Evolutionary conservation across 305 asterid genomes (phyloP), one percentile per base, ranked within the genome.

Genomic region (Andrographis paniculata): DNA sequence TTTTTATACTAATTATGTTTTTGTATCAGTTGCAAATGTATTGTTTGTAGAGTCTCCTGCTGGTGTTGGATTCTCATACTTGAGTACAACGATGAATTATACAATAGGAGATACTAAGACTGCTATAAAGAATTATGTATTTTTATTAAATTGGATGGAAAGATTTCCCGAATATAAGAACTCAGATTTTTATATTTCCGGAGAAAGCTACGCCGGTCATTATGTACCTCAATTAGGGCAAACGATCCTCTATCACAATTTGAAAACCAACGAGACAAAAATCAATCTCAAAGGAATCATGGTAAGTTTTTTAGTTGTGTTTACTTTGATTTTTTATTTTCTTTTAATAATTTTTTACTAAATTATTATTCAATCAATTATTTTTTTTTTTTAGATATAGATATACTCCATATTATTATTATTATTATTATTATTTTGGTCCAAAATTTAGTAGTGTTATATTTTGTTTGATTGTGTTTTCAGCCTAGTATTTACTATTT

Each of bases 1-100:
- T n/a, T n/a, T n/a, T n/a, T n/a, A n/a, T n/a, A n/a, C n/a, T n/a
- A n/a, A n/a, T n/a, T n/a, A n/a, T n/a, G n/a, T n/a, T n/a, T n/a
- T n/a, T n/a, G n/a, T n/a, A n/a, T n/a, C 68, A 81, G 93, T 77
- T 50, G 87, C 87, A 53, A 80, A 80, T 62, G 72, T 80, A 48
- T 55, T 80, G 61, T 80, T 77, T 50, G 20, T 77, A 64, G 93
- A 80, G 56, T 74, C 93, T 17, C 93, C 93, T 0, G 86, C 92
- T 0, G 92, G 92, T 9, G 92, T 80, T 5, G 87, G 92, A n/a
- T 80, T 77, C 62, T 80, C 92, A 2, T 80, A 80, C 10, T 75
- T 87, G 3, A 80, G 77, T 55, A 67, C 63, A 1, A 67, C 81
- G 17, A 15, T 61, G 0, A 84, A 80, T 55, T 19, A 0, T 11